A percentile compares a stretch with the other conserved stretches of the same genome.
phyloP scores from a whole-genome alignment of 768 basidiomycete genomes.

The Russula griseocarnosa region DNA sequence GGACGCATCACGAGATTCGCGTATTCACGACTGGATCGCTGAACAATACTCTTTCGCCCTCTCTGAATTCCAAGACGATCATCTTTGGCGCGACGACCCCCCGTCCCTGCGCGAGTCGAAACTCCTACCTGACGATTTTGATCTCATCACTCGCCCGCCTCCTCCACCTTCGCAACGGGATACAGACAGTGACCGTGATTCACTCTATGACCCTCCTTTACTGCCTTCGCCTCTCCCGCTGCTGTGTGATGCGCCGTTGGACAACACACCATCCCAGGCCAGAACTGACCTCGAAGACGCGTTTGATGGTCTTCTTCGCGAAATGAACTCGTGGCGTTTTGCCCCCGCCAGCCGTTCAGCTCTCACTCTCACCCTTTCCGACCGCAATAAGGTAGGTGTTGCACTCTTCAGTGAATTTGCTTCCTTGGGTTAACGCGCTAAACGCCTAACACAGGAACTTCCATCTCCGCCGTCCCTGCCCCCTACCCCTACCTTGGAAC shows the following conservation, averaged over 20 bases:
- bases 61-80: constrained; percentile 22
- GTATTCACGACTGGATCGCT: constrained; percentile 30
- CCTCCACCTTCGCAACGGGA: constrained; percentile 6
- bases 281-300: constrained; percentile 37
- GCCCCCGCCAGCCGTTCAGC: constrained; percentile 6
- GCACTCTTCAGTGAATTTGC: background rate
- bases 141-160: constrained; percentile 7
- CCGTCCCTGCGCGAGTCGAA: constrained; percentile 28
- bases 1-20: constrained; percentile 27
- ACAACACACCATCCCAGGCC: constrained; percentile 25
- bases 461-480: constrained; percentile 23
- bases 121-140: constrained; percentile 26
- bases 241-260: constrained; percentile 2
- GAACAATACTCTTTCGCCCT: constrained; percentile 29
- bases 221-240: constrained; percentile 30
- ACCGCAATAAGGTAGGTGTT: constrained; percentile 26
- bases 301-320: constrained; percentile 37
- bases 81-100: constrained; percentile 19
- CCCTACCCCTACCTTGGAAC: constrained; percentile 15
- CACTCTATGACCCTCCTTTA: constrained; percentile 35
- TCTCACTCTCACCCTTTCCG: constrained; percentile 14
- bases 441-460: constrained; percentile 6
- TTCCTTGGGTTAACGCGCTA: background rate
- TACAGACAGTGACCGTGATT: constrained; percentile 8
- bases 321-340: constrained; percentile 34